These are phyloP conservation scores for Alternaria sp. DNA, from an alignment of 2,329 filamentous ascomycete genomes.

Conservation along the genomic window DNA sequence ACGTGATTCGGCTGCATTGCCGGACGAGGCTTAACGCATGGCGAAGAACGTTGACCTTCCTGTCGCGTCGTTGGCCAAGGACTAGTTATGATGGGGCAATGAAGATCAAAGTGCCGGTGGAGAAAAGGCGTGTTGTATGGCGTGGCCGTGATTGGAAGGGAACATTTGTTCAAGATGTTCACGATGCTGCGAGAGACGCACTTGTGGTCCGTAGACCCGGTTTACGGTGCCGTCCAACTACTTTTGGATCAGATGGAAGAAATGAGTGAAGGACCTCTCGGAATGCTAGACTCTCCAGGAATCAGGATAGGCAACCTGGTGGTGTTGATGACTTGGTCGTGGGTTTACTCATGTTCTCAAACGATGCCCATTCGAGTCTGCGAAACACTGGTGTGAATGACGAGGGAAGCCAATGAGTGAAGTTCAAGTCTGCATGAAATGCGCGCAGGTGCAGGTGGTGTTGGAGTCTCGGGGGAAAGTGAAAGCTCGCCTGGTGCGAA, in stretches of 20 bases:
- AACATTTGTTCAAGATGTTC: not conserved
- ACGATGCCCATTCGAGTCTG: too few species aligned
- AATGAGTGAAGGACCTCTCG: too few species aligned
- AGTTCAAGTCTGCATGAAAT: not conserved
- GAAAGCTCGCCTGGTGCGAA: not conserved
- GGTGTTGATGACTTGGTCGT: not conserved
- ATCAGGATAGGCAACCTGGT: not conserved
- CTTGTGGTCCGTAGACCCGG: not conserved
- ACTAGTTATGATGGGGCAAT: slow-evolving; percentile 3
- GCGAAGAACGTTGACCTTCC: slow-evolving; percentile 11
- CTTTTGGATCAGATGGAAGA: not conserved
- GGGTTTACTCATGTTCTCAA: not conserved
- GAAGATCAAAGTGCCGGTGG: not conserved
- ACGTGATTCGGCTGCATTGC: slow-evolving; percentile 32
- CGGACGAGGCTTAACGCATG: not conserved
- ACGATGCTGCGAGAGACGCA: not conserved
- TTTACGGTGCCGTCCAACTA: not conserved
- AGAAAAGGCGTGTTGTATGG: slow-evolving; percentile 4
- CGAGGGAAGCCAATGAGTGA: too few species aligned
- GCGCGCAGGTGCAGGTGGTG: not conserved
- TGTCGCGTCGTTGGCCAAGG: slow-evolving; percentile 3
- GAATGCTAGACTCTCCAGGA: too few species aligned
- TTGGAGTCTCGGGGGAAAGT: not conserved
- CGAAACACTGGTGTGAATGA: too few species aligned
- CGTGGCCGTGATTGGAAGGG: slow-evolving; percentile 5